Conservation (phyloP, 768 basidiomycete genomes). For the Lyophyllum semitale region DNA sequence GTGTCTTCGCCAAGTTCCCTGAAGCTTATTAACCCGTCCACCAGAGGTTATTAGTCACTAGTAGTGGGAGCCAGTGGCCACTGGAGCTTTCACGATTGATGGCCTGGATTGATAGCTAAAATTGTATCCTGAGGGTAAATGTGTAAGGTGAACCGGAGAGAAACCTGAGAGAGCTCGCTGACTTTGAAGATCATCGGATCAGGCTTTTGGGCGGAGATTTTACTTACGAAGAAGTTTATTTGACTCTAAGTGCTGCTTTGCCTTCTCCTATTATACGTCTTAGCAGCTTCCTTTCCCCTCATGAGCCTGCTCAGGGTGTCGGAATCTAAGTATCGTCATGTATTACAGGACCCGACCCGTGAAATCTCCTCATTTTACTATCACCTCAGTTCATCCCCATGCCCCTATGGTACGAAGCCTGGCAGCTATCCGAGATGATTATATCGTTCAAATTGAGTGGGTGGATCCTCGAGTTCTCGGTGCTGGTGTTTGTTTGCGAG, state of each 20-base stretch:
- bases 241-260: neutral
- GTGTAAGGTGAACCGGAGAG: neutral
- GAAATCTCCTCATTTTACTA: too few relatives aligned
- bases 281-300: neutral
- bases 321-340: too few relatives aligned
- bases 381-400: too few relatives aligned
- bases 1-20: too few relatives aligned
- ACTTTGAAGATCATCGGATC: neutral
- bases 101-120: neutral
- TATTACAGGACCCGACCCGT: too few relatives aligned
- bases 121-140: neutral
- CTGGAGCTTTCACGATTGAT: neutral
- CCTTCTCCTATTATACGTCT: neutral
- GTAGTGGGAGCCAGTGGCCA: too few relatives aligned
- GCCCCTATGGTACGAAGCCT: neutral
- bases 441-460: neutral
- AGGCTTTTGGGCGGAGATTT: too few relatives aligned
- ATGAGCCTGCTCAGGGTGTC: neutral
- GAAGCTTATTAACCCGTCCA: too few relatives aligned
- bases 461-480: neutral
- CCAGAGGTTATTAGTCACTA: neutral
- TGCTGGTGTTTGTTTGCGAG: neutral
- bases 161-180: neutral
- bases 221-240: neutral
- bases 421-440: neutral